These are phyloP conservation scores for Serpula lacrymans DNA, from an alignment of 768 basidiomycete genomes.

Conservation along the genomic window DNA sequence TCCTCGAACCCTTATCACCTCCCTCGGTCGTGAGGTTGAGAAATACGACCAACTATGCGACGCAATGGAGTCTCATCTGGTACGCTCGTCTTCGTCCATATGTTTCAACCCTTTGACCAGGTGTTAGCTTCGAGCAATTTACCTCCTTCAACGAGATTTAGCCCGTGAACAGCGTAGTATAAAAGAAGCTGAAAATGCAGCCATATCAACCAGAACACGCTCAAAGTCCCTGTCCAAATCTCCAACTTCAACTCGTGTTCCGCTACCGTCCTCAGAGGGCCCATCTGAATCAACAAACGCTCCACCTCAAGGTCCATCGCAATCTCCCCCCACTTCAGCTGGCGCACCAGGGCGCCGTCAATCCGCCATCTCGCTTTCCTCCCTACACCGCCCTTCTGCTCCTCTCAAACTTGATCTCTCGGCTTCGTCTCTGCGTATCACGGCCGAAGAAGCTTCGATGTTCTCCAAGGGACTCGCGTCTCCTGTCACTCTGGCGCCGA, in stretches of 20 bases:
- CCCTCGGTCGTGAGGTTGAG: constrained; percentile 71
- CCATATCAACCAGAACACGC: constrained; percentile 31
- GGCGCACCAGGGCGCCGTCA: constrained; percentile 49
- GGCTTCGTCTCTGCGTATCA: constrained; percentile 58
- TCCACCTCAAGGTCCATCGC: constrained; percentile 27
- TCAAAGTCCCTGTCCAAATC: constrained; percentile 18
- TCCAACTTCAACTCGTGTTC: constrained; percentile 19
- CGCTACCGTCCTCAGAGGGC: constrained; percentile 15
- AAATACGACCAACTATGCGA: constrained; percentile 81
- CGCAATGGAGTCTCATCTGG: constrained; percentile 68
- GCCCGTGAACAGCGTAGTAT: constrained; percentile 56
- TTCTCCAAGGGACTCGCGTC: constrained; percentile 64
- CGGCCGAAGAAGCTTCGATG: constrained; percentile 58
- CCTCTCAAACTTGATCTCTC: constrained; percentile 82
- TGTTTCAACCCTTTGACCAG: background rate
- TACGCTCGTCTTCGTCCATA: constrained; percentile 28
- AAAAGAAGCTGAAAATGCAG: constrained; percentile 40
- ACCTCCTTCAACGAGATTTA: constrained; percentile 69
- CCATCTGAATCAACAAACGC: constrained; percentile 14
- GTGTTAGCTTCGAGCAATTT: constrained; percentile 63
- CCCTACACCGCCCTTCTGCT: constrained; percentile 66
- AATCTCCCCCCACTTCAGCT: constrained; percentile 31
- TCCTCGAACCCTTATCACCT: constrained; percentile 59
- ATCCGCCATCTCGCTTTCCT: constrained; percentile 78
- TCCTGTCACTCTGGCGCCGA: constrained; percentile 79